Evolutionary conservation across 2,329 filamentous ascomycete genomes (phyloP), one percentile per base, ranked within the genome.

Genomic region (Penicillium sp.): DNA sequence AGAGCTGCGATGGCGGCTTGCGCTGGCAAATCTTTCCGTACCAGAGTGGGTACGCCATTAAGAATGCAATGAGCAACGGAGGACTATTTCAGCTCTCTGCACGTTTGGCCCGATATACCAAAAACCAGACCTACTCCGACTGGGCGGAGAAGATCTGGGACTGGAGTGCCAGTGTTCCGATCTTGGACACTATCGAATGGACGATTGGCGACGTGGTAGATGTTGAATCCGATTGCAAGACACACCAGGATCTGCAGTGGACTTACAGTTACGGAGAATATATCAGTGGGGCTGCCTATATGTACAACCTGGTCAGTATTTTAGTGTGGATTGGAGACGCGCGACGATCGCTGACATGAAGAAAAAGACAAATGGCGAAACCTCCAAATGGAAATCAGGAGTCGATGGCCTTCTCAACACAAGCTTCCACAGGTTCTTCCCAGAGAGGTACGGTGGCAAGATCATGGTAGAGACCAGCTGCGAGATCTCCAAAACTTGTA

Each of bases 381-480:
- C 14, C 6, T 59, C 72, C 1, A 76, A 75, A 48, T 89, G 87
- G 87, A 76, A 78, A 44, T 67, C 69, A 0, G 80, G 82, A 1
- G 64, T 87, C 40, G 73, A 84, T 43, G 80, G 78, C 10, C 78
- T 89, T 28, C 67, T 86, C 7, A 75, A 81, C 12, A 77, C 77
- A 11, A 61, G 53, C 12, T 73, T 77, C 25, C 30, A 31, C 11
- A 58, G 67, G 12, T 69, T 71, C 9, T 84, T 85, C 68, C 84
- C 85, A 71, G 76, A 77, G 9, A 56, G 68, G 25, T 69, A 70
- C 37, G 68, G 69, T 44, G 70, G 82, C n/a, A 80, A 80, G 42
- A 78, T 87, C 62, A 83, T 88, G 61, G 83, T 75, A 57, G 89
- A 92, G 70, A 72, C 83, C 4, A 77, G 83, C 14, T 92, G 89